phyloP scores from a whole-genome alignment of 306 rosid genomes.

The Cucurbita argyrosperma region DNA sequence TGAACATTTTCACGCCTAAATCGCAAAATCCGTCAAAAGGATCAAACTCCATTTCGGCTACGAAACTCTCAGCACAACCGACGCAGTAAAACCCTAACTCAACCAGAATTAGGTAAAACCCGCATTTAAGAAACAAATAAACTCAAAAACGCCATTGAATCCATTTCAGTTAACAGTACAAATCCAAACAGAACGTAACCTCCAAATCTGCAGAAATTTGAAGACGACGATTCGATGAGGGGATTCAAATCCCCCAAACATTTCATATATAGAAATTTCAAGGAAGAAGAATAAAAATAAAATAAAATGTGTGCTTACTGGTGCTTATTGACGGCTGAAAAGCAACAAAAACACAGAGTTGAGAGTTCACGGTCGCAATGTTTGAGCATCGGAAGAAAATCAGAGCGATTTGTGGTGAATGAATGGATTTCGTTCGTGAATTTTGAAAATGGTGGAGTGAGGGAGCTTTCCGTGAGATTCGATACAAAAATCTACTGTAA shows the following conservation, averaged over 20 bases:
- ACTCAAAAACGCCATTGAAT: background rate
- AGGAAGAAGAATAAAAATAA: background rate
- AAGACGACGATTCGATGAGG: background rate
- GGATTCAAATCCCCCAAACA: background rate
- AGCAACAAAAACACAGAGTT: background rate
- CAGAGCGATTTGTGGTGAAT: background rate
- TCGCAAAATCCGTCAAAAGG: background rate
- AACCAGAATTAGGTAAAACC: background rate
- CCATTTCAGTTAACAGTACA: background rate
- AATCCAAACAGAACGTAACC: background rate
- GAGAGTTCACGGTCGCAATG: background rate
- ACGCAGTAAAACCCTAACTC: slow-evolving; percentile 3
- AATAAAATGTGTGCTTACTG: background rate
- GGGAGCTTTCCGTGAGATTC: background rate
- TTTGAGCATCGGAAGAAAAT: background rate
- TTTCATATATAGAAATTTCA: background rate
- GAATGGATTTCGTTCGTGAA: background rate
- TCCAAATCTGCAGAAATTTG: background rate
- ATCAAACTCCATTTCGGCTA: background rate
- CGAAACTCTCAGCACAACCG: background rate
- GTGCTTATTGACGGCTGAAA: background rate
- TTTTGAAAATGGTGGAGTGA: background rate
- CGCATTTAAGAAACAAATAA: background rate
- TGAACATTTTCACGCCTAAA: background rate
- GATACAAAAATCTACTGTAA: background rate